Percentiles rank a stretch among this genome's conserved stretches.
phyloP scores from a whole-genome alignment of 306 rosid genomes.

The Gynostemma pentaphyllum region DNA sequence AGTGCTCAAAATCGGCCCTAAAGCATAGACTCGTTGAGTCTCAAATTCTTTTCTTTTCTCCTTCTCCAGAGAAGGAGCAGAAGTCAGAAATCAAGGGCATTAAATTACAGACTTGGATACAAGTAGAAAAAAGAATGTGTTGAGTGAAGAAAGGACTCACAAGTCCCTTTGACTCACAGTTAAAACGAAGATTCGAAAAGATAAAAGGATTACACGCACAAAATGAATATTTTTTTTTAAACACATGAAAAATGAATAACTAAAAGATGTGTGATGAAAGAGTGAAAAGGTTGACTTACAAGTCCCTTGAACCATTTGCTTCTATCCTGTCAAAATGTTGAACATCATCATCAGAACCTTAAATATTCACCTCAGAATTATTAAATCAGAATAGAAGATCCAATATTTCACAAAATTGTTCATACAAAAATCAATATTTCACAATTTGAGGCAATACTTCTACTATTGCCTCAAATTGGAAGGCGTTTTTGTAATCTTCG shows the following conservation, averaged over 20 bases:
- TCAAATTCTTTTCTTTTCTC: not conserved
- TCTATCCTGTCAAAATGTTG: slow-evolving; percentile 55
- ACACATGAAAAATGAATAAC: not conserved
- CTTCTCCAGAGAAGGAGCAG: not conserved
- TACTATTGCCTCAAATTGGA: no score
- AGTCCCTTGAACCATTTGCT: slow-evolving; percentile 65
- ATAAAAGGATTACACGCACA: slow-evolving; percentile 4
- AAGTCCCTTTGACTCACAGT: not conserved
- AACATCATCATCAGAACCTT: slow-evolving; percentile 26
- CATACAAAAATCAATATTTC: not conserved
- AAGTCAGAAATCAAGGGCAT: not conserved
- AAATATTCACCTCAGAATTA: not conserved
- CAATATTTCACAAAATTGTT: not conserved
- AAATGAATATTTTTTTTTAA: no score
- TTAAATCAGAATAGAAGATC: not conserved
- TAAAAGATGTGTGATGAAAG: not conserved
- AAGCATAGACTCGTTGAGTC: not conserved
- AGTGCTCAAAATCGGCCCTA: not conserved
- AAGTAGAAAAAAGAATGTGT: not conserved
- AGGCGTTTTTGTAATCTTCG: no score
- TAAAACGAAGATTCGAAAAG: not conserved
- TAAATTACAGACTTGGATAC: not conserved
- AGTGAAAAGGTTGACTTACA: slow-evolving; percentile 46
- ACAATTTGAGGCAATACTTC: no score
- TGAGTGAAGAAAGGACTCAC: not conserved